Percentiles rank a stretch among this genome's conserved stretches.
These are phyloP conservation scores for Claviceps fusiformis DNA, from an alignment of 2,329 filamentous ascomycete genomes.

Conservation along the genomic window DNA sequence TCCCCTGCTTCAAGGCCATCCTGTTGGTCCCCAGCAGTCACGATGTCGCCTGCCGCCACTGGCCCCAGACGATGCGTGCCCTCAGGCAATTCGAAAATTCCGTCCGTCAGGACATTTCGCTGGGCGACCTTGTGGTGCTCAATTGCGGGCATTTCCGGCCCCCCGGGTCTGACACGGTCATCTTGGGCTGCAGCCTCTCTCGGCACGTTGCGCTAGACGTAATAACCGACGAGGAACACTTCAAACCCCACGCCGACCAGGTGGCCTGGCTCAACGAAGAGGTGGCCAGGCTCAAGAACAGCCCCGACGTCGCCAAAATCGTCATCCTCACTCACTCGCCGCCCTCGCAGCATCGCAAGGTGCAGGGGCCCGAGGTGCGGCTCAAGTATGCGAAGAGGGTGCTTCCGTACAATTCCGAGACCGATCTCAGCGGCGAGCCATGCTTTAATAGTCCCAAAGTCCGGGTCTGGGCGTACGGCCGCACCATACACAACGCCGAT, in stretches of 20 bases:
- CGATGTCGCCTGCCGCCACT: constrained; percentile 34
- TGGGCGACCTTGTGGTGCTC: constrained; percentile 28
- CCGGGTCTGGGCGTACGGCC: constrained; percentile 33
- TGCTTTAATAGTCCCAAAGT: constrained; percentile 24
- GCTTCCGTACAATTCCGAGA: too few relatives aligned
- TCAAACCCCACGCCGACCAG: too few relatives aligned
- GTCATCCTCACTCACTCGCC: constrained; percentile 30
- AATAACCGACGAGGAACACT: too few relatives aligned
- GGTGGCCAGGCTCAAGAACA: constrained; percentile 14
- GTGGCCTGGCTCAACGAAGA: constrained; percentile 29
- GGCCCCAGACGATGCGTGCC: constrained; percentile 18
- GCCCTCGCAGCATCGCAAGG: too few relatives aligned
- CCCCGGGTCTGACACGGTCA: constrained; percentile 12
- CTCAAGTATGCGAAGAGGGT: constrained; percentile 18
- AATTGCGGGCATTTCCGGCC: constrained; percentile 17
- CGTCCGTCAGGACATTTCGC: too few relatives aligned
- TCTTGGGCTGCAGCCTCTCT: constrained; percentile 31
- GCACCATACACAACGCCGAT: constrained; percentile 35
- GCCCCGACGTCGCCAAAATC: constrained; percentile 12
- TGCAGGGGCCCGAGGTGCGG: constrained; percentile 18
- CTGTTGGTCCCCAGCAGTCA: constrained; percentile 44
- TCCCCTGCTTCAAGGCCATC: constrained; percentile 32
- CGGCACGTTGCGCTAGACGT: constrained; percentile 31
- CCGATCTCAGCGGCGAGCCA: too few relatives aligned
- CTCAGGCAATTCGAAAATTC: too few relatives aligned